Evolutionary conservation across 208 protist genomes (phyloP), one percentile per base, ranked within the genome.

Genomic region (Leishmania braziliensis): DNA sequence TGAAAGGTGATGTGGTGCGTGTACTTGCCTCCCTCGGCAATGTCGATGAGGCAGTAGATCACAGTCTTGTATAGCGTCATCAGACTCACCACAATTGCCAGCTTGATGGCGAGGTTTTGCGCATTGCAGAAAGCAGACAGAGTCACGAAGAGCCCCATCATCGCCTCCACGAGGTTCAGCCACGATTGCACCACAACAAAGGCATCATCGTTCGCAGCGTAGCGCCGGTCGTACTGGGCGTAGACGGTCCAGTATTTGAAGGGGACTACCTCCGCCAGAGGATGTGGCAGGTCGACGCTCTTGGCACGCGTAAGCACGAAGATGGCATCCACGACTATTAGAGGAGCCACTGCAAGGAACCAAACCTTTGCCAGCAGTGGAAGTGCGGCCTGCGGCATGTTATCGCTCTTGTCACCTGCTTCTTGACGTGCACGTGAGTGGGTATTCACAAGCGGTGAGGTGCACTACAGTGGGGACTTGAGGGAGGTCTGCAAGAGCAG

Each of bases 31-130:
- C 79, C 87, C 81, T 95, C 92, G 16, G 86, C 85, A 18, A 91
- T 46, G 65, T 96, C 92, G 77, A 97, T 83, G 26, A 80, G 53
- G n/a, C 87, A 88, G 82, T 95, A 97, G 33, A 96, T 74, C 20
- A 96, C 68, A 39, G 92, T 97, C 85, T 96, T 97, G 87, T 93
- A 94, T 18, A 96, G 50, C 5, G 94, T 97, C 93, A 96, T 96
- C 43, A 88, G 75, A 62, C 77, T 79, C 3, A 93, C 88, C 14
- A 89, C 36, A 14, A 94, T 71, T 3, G 84, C 84, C n/a, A 94
- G 65, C 79, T 91, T 88, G 46, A 93, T 60, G n/a, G 88, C 83
- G 8, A 51, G 9, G 73, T 76, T 70, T n/a, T 73, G 48, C 2
- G 73, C 46, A 39, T 80, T 72, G 53, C 58, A 71, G 3, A 86